Evolutionary conservation across 805 yeast species (phyloP).

Genomic region (Ogataea trehalophila): DNA sequence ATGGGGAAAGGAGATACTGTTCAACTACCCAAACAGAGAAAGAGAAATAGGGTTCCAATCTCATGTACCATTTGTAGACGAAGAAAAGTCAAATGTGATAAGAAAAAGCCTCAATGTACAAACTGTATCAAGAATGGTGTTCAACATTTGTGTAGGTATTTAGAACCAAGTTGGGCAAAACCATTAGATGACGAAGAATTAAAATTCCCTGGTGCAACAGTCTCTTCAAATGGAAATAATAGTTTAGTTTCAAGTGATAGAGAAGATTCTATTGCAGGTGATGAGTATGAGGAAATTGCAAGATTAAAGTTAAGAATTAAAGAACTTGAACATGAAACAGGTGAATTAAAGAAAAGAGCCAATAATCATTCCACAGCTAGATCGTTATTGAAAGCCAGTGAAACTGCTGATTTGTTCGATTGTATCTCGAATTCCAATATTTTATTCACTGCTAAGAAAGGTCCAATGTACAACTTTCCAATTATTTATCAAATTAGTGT

Average conservation of each 20-base stretch:
- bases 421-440: conserved; percentile 31
- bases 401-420: conserved; percentile 28
- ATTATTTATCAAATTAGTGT: conserved; percentile 39
- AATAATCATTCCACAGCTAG: conserved; percentile 1
- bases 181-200: conserved; percentile 33
- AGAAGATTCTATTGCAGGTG: conserved; percentile 5
- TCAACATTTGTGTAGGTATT: conserved; percentile 50
- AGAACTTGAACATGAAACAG: conserved; percentile 26
- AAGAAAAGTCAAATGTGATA: conserved; percentile 37
- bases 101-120: conserved; percentile 50
- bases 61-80: conserved; percentile 36
- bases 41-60: conserved; percentile 35
- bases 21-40: conserved; percentile 24
- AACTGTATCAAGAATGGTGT: conserved; percentile 56
- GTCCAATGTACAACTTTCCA: conserved; percentile 32
- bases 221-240: conserved; percentile 4
- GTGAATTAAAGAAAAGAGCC: conserved; percentile 15
- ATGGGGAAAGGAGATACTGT: conserved; percentile 12
- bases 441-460: conserved; percentile 32
- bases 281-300: conserved; percentile 20
- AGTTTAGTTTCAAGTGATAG: conserved; percentile 1
- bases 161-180: conserved; percentile 59
- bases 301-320: conserved; percentile 22
- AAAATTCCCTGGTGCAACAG: conserved; percentile 18
- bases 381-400: conserved; percentile 12